Conservation (phyloP, 164 flowering plant species). For the Vitis labrusca region DNA sequence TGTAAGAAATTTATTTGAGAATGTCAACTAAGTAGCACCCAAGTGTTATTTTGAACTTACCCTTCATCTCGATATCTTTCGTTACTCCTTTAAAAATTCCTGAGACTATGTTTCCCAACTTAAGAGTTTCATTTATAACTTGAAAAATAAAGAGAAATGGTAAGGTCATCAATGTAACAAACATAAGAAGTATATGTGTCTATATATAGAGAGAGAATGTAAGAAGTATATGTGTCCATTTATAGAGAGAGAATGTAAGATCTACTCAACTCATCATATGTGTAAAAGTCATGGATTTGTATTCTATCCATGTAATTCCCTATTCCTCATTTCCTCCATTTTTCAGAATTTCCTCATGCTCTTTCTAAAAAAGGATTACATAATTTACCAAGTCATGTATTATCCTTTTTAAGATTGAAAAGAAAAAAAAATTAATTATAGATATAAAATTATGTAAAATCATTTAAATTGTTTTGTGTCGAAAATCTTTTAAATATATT, state of each 20-base stretch:
- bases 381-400: too few species aligned
- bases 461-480: too few species aligned
- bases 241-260: too few species aligned
- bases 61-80: neutral
- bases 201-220: too few species aligned
- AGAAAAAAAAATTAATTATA: neutral
- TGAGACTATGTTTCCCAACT: slow-evolving; percentile 8
- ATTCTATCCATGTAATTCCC: slow-evolving; percentile 8
- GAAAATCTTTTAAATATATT: too few species aligned
- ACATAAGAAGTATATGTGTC: too few species aligned
- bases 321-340: neutral
- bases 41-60: neutral
- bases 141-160: neutral
- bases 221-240: too few species aligned
- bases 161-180: too few species aligned
- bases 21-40: too few species aligned
- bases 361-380: neutral
- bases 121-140: slow-evolving; percentile 3
- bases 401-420: neutral
- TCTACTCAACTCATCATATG: neutral
- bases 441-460: too few species aligned
- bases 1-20: too few species aligned
- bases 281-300: slow-evolving; percentile 12
- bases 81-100: slow-evolving; percentile 9
- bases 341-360: slow-evolving; percentile 4